These are phyloP conservation scores for Xylariales sp. DNA, from an alignment of 2,329 filamentous ascomycete species.

Conservation along the genomic window DNA sequence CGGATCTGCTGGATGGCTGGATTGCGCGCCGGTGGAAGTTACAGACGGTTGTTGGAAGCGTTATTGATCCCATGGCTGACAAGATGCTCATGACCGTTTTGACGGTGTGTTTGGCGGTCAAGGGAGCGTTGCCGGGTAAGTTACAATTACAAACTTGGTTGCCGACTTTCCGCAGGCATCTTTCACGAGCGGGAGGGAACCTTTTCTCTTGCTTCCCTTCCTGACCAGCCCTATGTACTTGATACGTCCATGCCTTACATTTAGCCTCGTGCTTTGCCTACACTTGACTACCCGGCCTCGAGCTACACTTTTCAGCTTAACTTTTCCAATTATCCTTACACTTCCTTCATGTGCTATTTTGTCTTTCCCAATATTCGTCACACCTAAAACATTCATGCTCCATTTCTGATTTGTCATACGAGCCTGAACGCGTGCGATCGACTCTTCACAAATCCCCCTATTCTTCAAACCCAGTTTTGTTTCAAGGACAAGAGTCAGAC, in stretches of 20 bases:
- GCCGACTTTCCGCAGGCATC: no score
- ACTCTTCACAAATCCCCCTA: background rate
- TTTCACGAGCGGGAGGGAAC: no score
- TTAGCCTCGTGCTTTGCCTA: no score
- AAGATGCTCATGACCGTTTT: constrained; percentile 93
- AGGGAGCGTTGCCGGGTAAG: constrained; percentile 75
- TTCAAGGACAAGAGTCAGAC: no score
- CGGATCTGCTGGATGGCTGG: constrained; percentile 89
- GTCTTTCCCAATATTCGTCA: no score
- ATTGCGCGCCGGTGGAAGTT: constrained; percentile 84
- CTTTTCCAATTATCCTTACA: background rate
- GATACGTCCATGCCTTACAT: no score
- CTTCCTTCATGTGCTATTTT: no score
- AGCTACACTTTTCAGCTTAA: background rate
- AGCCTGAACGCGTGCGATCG: no score
- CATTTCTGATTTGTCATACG: no score
- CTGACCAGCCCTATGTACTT: no score
- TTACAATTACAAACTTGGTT: constrained; percentile 14
- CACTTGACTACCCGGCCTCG: background rate
- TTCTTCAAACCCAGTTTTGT: background rate
- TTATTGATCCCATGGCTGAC: constrained; percentile 96
- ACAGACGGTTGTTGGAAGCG: constrained; percentile 88
- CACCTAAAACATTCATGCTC: background rate
- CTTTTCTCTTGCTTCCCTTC: background rate
- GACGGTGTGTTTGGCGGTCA: constrained; percentile 77